These are phyloP conservation scores for Pseudoturritis turrita DNA, from an alignment of 345 rosid genomes.

Conservation along the genomic window DNA sequence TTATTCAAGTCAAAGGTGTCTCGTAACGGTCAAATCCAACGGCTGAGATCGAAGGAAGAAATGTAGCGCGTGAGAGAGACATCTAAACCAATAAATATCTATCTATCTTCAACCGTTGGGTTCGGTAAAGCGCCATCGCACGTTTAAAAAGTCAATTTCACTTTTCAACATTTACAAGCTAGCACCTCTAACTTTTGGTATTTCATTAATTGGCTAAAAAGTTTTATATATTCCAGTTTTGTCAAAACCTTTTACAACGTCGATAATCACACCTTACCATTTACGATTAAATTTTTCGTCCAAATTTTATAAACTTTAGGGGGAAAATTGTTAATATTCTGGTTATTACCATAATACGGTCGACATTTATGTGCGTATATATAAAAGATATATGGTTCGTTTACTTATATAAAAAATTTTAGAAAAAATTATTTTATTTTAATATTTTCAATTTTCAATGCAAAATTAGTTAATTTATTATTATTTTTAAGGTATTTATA, in stretches of 20 bases:
- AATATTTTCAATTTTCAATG: no score
- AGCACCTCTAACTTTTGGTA: neutral
- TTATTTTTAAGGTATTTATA: no score
- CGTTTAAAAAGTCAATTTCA: conserved; percentile 26
- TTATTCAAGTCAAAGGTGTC: neutral
- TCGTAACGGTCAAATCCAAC: conserved; percentile 13
- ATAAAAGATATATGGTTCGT: no score
- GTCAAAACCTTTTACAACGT: neutral
- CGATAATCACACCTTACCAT: neutral
- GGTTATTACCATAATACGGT: no score
- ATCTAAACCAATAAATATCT: neutral
- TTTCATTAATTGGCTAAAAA: neutral
- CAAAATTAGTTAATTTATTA: no score
- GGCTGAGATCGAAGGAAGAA: conserved; percentile 7
- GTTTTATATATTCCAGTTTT: neutral
- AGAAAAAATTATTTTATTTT: no score
- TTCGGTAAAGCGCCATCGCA: conserved; percentile 22
- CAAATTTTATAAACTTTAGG: no score
- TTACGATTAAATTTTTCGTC: no score
- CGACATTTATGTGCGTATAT: no score
- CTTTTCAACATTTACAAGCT: conserved; percentile 1
- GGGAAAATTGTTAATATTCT: no score
- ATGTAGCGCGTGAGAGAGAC: conserved; percentile 24
- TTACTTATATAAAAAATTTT: no score
- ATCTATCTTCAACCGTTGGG: conserved; percentile 7